Percentiles rank a stretch among this genome's conserved stretches.
These are phyloP conservation scores for Citrus medica DNA, from an alignment of 345 rosid species.

Conservation along the genomic window DNA sequence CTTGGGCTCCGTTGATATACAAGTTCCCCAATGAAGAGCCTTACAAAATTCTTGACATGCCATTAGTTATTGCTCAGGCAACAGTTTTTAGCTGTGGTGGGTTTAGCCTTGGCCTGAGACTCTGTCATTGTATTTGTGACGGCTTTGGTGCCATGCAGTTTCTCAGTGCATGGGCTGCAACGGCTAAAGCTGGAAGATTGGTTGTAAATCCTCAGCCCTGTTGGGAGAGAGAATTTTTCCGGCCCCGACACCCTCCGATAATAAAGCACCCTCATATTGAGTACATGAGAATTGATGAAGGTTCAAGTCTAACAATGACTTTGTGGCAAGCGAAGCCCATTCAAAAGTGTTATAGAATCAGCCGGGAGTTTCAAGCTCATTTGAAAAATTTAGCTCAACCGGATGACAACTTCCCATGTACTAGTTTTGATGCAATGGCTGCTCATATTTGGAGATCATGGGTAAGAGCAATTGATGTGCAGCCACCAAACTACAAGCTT, in stretches of 20 bases:
- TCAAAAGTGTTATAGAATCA: constrained; percentile 73
- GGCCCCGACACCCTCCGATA: constrained; percentile 64
- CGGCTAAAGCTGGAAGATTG: constrained; percentile 52
- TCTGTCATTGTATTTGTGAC: constrained; percentile 88
- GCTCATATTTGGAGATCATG: constrained; percentile 94
- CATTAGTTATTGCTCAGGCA: constrained; percentile 76
- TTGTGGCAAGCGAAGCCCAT: constrained; percentile 67
- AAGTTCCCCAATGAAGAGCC: constrained; percentile 67
- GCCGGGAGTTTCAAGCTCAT: constrained; percentile 57
- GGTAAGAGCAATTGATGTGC: constrained; percentile 84
- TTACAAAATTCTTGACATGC: constrained; percentile 75
- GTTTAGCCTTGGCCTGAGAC: constrained; percentile 75
- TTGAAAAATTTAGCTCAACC: constrained; percentile 58
- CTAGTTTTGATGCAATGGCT: constrained; percentile 80
- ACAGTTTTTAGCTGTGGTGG: constrained; percentile 83
- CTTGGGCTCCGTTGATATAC: constrained; percentile 73
- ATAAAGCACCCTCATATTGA: constrained; percentile 64
- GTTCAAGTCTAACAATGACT: constrained; percentile 57
- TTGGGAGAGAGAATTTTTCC: constrained; percentile 70
- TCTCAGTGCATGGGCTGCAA: constrained; percentile 76
- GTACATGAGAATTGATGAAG: constrained; percentile 66
- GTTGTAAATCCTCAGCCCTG: constrained; percentile 56
- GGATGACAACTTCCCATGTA: constrained; percentile 37
- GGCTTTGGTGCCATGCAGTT: constrained; percentile 96
- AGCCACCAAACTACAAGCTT: constrained; percentile 60